Evolutionary conservation across 164 flowering plant species (phyloP).

Genomic region (Stephania cephalantha): DNA sequence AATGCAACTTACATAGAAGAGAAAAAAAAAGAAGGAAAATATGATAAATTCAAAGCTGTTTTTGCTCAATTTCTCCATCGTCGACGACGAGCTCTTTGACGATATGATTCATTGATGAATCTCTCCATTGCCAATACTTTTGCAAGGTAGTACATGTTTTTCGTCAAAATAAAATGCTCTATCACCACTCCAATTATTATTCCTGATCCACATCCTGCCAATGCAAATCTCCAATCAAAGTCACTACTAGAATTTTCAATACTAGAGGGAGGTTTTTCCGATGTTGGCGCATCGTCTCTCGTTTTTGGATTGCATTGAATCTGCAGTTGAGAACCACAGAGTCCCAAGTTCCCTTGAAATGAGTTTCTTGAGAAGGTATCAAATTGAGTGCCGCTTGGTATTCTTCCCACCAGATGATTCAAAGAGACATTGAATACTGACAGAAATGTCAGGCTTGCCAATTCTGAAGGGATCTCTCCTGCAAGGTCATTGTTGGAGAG

Average conservation of each 20-base stretch:
- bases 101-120: neutral
- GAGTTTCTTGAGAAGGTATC: too few species aligned
- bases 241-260: too few species aligned
- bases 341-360: too few species aligned
- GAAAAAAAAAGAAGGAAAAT: too few species aligned
- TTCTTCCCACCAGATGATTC: too few species aligned
- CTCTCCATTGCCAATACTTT: neutral
- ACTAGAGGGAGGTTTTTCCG: too few species aligned
- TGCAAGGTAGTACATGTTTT: neutral
- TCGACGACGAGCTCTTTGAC: neutral
- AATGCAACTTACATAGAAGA: neutral
- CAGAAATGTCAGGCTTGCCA: conserved; percentile 11
- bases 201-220: conserved; percentile 9
- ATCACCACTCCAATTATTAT: neutral
- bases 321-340: too few species aligned
- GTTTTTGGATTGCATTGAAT: too few species aligned
- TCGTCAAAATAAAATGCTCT: neutral
- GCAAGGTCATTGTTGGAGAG: conserved; percentile 10
- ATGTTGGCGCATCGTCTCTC: too few species aligned
- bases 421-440: conserved; percentile 10
- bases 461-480: conserved; percentile 14
- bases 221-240: too few species aligned
- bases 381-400: too few species aligned
- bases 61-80: neutral
- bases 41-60: neutral